These are phyloP conservation scores for Penicillium psychrosexuale DNA, from an alignment of 2,329 filamentous ascomycete species.

Conservation along the genomic window DNA sequence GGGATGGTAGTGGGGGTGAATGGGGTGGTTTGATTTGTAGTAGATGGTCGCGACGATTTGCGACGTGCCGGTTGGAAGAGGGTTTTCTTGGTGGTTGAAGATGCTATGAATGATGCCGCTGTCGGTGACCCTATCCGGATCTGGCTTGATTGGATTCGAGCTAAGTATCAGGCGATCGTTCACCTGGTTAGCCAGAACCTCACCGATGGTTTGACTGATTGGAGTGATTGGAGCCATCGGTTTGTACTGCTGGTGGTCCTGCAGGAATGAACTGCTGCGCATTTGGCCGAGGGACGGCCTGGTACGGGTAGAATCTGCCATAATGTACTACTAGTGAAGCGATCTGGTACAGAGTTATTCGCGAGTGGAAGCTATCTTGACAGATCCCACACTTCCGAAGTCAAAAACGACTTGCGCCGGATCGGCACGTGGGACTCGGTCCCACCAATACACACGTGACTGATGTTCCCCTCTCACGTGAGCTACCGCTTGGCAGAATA, in stretches of 20 bases:
- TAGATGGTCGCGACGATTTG: slow-evolving; percentile 50
- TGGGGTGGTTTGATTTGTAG: slow-evolving; percentile 46
- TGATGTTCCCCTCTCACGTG: neutral
- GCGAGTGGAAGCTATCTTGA: neutral
- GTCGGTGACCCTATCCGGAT: slow-evolving; percentile 43
- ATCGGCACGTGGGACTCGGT: slow-evolving; percentile 7
- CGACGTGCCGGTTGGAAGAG: slow-evolving; percentile 39
- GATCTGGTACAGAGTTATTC: neutral
- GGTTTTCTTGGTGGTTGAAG: slow-evolving; percentile 42
- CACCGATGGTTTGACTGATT: slow-evolving; percentile 35
- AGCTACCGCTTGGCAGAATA: slow-evolving; percentile 2
- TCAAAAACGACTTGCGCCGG: slow-evolving; percentile 4
- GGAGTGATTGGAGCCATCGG: slow-evolving; percentile 34
- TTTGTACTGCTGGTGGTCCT: slow-evolving; percentile 51
- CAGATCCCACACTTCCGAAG: slow-evolving; percentile 4
- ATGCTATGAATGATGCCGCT: slow-evolving; percentile 48
- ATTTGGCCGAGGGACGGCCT: slow-evolving; percentile 46
- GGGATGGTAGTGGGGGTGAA: slow-evolving; percentile 48
- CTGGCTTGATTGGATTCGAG: slow-evolving; percentile 38
- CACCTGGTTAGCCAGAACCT: slow-evolving; percentile 34
- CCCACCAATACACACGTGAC: slow-evolving; percentile 1
- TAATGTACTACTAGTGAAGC: slow-evolving; percentile 8
- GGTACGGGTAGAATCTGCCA: slow-evolving; percentile 33
- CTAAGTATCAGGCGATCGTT: slow-evolving; percentile 32
- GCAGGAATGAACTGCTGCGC: slow-evolving; percentile 45